A percentile compares a stretch with the other conserved stretches of the same genome.
phyloP scores from a whole-genome alignment of 208 protist genomes.

The Jaenimonas drosophilae region DNA sequence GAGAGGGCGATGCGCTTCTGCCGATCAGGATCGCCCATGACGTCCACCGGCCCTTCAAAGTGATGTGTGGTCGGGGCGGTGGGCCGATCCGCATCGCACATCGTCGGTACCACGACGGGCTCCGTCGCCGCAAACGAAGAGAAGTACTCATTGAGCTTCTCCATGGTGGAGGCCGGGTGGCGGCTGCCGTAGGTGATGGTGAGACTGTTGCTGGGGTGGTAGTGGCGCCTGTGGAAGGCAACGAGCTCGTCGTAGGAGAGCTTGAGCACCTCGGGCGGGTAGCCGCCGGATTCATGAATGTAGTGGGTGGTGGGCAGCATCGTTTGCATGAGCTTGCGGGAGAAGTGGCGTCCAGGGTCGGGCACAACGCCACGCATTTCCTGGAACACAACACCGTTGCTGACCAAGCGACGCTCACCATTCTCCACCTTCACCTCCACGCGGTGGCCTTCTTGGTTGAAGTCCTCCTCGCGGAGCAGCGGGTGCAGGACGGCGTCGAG shows the following conservation, averaged over 20 bases:
- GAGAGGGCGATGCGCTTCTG: conserved; percentile 81
- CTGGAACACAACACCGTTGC: conserved; percentile 93
- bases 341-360: conserved; percentile 76
- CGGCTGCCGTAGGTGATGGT: conserved; percentile 84
- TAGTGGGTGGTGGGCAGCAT: conserved; percentile 88
- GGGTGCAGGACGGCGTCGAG: conserved; percentile 89
- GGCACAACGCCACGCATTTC: conserved; percentile 92
- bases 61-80: conserved; percentile 22
- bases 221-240: conserved; percentile 81
- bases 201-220: conserved; percentile 89
- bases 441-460: conserved; percentile 88
- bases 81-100: conserved; percentile 43
- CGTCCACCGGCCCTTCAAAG: conserved; percentile 67
- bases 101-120: conserved; percentile 39
- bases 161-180: conserved; percentile 64
- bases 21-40: conserved; percentile 63
- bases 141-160: conserved; percentile 63
- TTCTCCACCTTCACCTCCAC: conserved; percentile 40
- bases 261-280: conserved; percentile 77
- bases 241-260: conserved; percentile 86
- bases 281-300: conserved; percentile 82
- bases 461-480: conserved; percentile 83
- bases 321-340: conserved; percentile 42
- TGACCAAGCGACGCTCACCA: conserved; percentile 24
- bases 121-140: conserved; percentile 20